Evolutionary conservation across 306 rosid genomes (phyloP).

Genomic region (Prunus padus): DNA sequence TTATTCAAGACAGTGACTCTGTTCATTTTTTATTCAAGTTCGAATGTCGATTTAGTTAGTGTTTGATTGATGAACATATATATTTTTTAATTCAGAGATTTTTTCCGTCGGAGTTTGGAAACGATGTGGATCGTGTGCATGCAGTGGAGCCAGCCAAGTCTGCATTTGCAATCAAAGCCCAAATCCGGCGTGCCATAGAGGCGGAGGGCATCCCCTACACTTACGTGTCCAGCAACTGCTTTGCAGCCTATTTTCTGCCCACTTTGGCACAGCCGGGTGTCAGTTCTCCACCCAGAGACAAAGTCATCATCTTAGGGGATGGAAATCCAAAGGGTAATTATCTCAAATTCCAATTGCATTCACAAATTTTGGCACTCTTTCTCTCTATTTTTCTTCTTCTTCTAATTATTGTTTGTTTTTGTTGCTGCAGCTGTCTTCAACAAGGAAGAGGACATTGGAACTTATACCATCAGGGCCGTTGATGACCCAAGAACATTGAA

Average conservation of each 20-base stretch:
- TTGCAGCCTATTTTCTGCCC: slow-evolving; percentile 73
- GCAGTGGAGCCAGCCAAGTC: slow-evolving; percentile 93
- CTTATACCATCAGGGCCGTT: slow-evolving; percentile 75
- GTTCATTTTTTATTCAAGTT: too few relatives aligned
- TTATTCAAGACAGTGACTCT: too few relatives aligned
- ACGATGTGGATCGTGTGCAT: slow-evolving; percentile 75
- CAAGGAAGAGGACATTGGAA: slow-evolving; percentile 81
- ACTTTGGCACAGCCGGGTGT: slow-evolving; percentile 65
- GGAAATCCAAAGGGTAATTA: slow-evolving; percentile 67
- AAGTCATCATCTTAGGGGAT: slow-evolving; percentile 64
- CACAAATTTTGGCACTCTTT: neutral
- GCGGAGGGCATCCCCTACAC: slow-evolving; percentile 76
- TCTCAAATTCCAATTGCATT: neutral
- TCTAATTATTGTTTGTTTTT: neutral
- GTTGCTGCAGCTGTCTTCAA: slow-evolving; percentile 55
- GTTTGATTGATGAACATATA: too few relatives aligned
- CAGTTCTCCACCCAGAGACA: slow-evolving; percentile 71
- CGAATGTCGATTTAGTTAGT: too few relatives aligned
- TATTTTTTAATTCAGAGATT: slow-evolving; percentile 51
- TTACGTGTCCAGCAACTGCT: slow-evolving; percentile 57
- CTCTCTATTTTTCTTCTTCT: too few relatives aligned
- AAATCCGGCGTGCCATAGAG: slow-evolving; percentile 64
- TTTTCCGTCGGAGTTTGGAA: slow-evolving; percentile 86
- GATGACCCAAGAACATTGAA: slow-evolving; percentile 86
- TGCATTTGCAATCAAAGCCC: slow-evolving; percentile 45